Percentiles rank a stretch among this genome's conserved stretches.
Evolutionary conservation across 148 eudicot species (phyloP).

Genomic region (Camellia japonica): DNA sequence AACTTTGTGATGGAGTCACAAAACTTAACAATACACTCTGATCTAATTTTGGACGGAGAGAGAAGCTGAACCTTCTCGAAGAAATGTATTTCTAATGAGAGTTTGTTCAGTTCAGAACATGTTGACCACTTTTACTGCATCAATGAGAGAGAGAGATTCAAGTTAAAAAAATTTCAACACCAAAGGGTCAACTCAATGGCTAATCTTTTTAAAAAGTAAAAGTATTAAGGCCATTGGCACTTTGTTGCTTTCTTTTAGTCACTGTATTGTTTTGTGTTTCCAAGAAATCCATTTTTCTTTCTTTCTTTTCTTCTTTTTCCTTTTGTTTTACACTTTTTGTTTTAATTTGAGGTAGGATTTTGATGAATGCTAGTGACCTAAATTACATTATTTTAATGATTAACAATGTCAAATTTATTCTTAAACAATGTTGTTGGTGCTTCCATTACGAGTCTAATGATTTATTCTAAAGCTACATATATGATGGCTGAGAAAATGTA

Average conservation of each 20-base stretch:
- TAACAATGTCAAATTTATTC: neutral
- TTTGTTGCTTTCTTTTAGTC: neutral
- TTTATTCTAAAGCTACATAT: neutral
- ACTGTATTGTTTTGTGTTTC: neutral
- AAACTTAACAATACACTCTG: too few relatives aligned
- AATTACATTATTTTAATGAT: neutral
- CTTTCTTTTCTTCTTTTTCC: neutral
- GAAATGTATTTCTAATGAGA: too few relatives aligned
- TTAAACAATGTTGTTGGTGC: neutral
- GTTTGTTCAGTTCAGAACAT: too few relatives aligned
- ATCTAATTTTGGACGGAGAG: too few relatives aligned
- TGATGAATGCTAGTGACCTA: too few relatives aligned
- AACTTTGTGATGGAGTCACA: too few relatives aligned
- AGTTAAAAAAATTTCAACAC: neutral
- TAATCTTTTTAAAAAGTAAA: conserved; percentile 8
- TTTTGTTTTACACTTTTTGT: neutral
- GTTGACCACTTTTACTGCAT: too few relatives aligned
- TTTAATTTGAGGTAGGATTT: neutral
- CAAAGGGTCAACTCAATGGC: too few relatives aligned
- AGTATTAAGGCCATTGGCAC: neutral
- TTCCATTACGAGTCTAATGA: neutral
- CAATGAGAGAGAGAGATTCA: neutral
- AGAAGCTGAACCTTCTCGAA: too few relatives aligned
- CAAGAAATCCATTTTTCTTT: neutral
- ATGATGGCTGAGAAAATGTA: neutral